Percentiles rank a stretch among this genome's conserved stretches.
phyloP scores from a whole-genome alignment of 2,329 filamentous ascomycete species.

The Hirsutella minnesotensis region DNA sequence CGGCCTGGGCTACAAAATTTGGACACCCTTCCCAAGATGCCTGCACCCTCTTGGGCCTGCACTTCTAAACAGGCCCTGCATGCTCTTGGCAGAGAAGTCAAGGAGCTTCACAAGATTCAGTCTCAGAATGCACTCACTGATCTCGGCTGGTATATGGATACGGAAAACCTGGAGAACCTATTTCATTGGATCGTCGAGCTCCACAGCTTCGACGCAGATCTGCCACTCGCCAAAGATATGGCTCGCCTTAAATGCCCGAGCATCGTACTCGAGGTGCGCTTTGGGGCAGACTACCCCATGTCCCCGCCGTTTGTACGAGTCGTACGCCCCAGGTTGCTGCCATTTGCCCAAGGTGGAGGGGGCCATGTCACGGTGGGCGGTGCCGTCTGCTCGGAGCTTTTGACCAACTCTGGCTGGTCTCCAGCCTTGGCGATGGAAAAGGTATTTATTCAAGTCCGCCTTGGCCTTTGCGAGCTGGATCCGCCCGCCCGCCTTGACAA shows the following conservation, averaged over 20 bases:
- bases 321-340: conserved; percentile 66
- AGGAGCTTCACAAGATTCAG: conserved; percentile 52
- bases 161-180: conserved; percentile 53
- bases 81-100: conserved; percentile 38
- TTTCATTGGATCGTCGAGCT: conserved; percentile 91
- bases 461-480: conserved; percentile 60
- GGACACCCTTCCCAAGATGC: conserved; percentile 49
- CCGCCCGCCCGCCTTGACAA: conserved; percentile 60
- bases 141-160: conserved; percentile 76
- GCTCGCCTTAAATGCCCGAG: conserved; percentile 47
- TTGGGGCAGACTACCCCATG: conserved; percentile 63
- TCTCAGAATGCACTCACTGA: conserved; percentile 45
- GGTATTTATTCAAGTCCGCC: conserved; percentile 66
- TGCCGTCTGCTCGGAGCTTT: conserved; percentile 71
- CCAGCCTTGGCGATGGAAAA: conserved; percentile 63
- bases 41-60: conserved; percentile 16
- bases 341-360: conserved; percentile 62
- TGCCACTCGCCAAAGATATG: conserved; percentile 70
- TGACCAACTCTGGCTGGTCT: conserved; percentile 76
- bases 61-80: conserved; percentile 15
- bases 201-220: conserved; percentile 60
- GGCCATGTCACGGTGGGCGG: conserved; percentile 79
- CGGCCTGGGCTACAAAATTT: conserved; percentile 54
- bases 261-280: conserved; percentile 72
- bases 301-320: conserved; percentile 77